Conservation (phyloP, 768 basidiomycete genomes). For the Suillus discolor region DNA sequence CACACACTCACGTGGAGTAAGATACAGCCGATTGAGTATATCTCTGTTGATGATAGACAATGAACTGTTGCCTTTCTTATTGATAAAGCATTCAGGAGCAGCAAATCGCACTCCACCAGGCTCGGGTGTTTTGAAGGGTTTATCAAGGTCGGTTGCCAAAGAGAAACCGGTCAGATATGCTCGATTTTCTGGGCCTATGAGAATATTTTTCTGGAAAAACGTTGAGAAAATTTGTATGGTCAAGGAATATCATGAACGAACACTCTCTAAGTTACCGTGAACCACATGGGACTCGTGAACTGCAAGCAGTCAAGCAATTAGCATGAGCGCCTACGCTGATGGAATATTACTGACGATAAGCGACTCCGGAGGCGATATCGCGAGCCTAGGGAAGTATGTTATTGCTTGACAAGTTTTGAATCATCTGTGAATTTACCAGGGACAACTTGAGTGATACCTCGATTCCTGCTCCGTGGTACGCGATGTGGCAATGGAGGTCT, state of each 20-base stretch:
- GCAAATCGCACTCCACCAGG: neutral
- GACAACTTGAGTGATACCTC: neutral
- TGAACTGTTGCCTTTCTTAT: neutral
- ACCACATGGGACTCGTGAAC: neutral
- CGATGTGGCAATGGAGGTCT: slow-evolving; percentile 3
- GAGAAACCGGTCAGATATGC: slow-evolving; percentile 6
- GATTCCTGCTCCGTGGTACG: slow-evolving; percentile 1
- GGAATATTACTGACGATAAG: slow-evolving; percentile 1
- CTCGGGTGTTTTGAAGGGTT: neutral
- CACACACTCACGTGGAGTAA: slow-evolving; percentile 1
- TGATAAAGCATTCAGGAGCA: neutral
- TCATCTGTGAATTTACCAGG: neutral
- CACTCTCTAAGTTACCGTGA: slow-evolving; percentile 3
- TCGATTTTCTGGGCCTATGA: neutral
- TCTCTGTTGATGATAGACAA: neutral
- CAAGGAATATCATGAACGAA: neutral
- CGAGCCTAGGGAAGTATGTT: neutral
- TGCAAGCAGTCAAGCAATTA: neutral
- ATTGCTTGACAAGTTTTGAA: neutral
- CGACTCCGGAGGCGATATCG: neutral
- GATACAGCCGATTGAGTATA: neutral
- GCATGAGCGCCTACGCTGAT: neutral
- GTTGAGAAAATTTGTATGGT: neutral
- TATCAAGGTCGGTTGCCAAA: neutral
- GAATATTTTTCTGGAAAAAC: neutral